A percentile compares a stretch with the other conserved stretches of the same genome.
Conservation (phyloP, 371 early-diverging fungal genomes). For the Homolaphlyctis polyrhiza region DNA sequence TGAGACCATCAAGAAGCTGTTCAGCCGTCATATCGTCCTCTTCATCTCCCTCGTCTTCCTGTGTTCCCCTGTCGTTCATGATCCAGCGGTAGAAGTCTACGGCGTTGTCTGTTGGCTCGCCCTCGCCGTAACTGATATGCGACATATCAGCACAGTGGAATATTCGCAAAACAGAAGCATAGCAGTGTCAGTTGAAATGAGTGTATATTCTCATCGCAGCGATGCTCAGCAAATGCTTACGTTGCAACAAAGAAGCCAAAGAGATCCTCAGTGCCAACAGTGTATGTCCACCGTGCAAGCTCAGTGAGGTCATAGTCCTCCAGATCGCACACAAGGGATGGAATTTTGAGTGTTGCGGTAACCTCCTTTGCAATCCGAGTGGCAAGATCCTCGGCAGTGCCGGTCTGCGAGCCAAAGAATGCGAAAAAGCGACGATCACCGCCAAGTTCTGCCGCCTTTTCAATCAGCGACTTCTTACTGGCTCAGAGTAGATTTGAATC, state of each 20-base stretch:
- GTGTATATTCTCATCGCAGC: slow-evolving; percentile 46
- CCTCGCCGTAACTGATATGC: slow-evolving; percentile 63
- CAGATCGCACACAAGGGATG: slow-evolving; percentile 72
- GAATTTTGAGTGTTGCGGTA: slow-evolving; percentile 66
- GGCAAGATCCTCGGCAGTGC: slow-evolving; percentile 95
- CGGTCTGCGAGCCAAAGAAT: slow-evolving; percentile 95
- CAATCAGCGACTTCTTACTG: slow-evolving; percentile 19
- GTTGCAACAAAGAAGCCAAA: slow-evolving; percentile 85
- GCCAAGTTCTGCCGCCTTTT: slow-evolving; percentile 9
- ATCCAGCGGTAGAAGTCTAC: slow-evolving; percentile 78
- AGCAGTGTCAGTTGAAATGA: no score
- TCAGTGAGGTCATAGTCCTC: slow-evolving; percentile 84
- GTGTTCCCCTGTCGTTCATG: slow-evolving; percentile 45
- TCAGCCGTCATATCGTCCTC: slow-evolving; percentile 43
- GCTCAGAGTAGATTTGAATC: no score
- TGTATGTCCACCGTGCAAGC: slow-evolving; percentile 56
- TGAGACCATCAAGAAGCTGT: slow-evolving; percentile 57
- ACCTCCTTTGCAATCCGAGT: slow-evolving; percentile 79
- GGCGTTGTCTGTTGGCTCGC: slow-evolving; percentile 86
- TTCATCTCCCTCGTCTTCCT: slow-evolving; percentile 54
- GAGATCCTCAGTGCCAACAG: slow-evolving; percentile 33
- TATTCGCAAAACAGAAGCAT: no score
- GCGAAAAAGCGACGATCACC: slow-evolving; percentile 45
- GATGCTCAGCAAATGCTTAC: slow-evolving; percentile 43
- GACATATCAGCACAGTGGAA: no score